Percentiles rank a stretch among this genome's conserved stretches.
These are phyloP conservation scores for Neurospora tetraspora DNA, from an alignment of 495 filamentous ascomycete genomes.

Conservation along the genomic window DNA sequence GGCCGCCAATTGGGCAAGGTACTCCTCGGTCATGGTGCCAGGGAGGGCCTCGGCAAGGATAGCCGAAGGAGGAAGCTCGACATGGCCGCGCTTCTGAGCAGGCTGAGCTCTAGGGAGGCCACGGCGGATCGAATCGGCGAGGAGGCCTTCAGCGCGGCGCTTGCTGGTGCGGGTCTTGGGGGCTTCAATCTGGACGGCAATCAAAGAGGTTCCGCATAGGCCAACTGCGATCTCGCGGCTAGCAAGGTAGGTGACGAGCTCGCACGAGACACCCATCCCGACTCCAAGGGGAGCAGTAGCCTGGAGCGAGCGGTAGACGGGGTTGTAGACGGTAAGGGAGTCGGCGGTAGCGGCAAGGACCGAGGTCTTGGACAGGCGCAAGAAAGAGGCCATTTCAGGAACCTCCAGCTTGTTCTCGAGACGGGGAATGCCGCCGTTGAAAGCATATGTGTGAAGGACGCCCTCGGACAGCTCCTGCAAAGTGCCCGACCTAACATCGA, in stretches of 20 bases:
- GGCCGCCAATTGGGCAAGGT: slow-evolving; percentile 23
- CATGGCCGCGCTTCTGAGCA: slow-evolving; percentile 3
- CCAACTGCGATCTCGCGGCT: slow-evolving; percentile 54
- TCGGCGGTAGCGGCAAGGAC: slow-evolving; percentile 32
- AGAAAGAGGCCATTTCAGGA: slow-evolving; percentile 35
- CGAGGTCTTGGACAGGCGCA: slow-evolving; percentile 42
- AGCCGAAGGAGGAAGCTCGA: slow-evolving; percentile 11
- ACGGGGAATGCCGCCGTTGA: slow-evolving; percentile 39
- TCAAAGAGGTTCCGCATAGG: slow-evolving; percentile 43
- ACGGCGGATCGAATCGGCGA: slow-evolving; percentile 65
- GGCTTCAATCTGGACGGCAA: slow-evolving; percentile 55
- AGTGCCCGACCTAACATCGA: slow-evolving; percentile 48
- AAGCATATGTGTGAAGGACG: slow-evolving; percentile 38
- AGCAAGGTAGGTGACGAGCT: slow-evolving; percentile 51
- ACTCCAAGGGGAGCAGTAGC: slow-evolving; percentile 36
- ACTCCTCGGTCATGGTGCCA: slow-evolving; percentile 25
- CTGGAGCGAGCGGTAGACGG: slow-evolving; percentile 55
- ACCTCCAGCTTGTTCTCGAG: slow-evolving; percentile 28
- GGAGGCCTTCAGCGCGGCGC: slow-evolving; percentile 52
- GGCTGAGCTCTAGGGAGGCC: slow-evolving; percentile 24
- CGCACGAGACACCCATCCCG: slow-evolving; percentile 16
- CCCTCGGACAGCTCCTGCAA: slow-evolving; percentile 40
- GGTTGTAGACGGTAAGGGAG: slow-evolving; percentile 50
- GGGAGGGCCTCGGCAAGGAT: slow-evolving; percentile 30
- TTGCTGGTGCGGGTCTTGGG: slow-evolving; percentile 48